Conservation (phyloP, 805 yeast genomes). For the Candida pseudoglaebosa region DNA sequence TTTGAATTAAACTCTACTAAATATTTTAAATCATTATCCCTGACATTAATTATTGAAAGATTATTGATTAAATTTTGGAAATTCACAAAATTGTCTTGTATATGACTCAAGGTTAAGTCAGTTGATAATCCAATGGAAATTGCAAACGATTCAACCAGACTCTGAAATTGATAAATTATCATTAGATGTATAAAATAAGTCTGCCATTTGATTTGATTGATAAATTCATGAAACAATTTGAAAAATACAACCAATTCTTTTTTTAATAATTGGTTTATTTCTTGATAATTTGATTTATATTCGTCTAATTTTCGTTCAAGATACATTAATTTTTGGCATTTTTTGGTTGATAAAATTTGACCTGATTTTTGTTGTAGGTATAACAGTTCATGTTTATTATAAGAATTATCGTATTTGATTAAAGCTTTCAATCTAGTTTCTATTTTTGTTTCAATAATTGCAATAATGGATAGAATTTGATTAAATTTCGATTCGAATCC, state of each 20-base stretch:
- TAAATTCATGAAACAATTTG: constrained; percentile 23
- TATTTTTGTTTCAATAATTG: constrained; percentile 22
- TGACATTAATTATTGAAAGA: constrained; percentile 21
- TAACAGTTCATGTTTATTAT: constrained; percentile 24
- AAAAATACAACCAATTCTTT: constrained; percentile 46
- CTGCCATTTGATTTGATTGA: constrained; percentile 27
- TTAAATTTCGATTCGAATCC: constrained; percentile 13
- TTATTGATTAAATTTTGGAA: constrained; percentile 13
- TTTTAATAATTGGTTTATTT: constrained; percentile 36
- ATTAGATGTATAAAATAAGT: constrained; percentile 37
- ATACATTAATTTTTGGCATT: constrained; percentile 20
- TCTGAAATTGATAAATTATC: constrained; percentile 25
- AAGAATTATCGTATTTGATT: constrained; percentile 34
- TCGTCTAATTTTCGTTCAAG: constrained; percentile 25
- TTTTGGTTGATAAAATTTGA: constrained; percentile 22
- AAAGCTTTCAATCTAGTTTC: constrained; percentile 29
- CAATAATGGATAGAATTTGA: constrained; percentile 14
- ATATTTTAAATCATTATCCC: constrained; percentile 16
- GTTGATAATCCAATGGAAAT: constrained; percentile 9
- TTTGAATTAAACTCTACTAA: constrained; percentile 6
- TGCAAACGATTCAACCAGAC: constrained; percentile 16
- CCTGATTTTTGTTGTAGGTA: constrained; percentile 35
- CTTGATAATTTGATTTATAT: constrained; percentile 24
- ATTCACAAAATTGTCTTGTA: constrained; percentile 7
- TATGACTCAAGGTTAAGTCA: background rate